Evolutionary conservation across 495 filamentous ascomycete species (phyloP).

Genomic region (Tuber borchii): DNA sequence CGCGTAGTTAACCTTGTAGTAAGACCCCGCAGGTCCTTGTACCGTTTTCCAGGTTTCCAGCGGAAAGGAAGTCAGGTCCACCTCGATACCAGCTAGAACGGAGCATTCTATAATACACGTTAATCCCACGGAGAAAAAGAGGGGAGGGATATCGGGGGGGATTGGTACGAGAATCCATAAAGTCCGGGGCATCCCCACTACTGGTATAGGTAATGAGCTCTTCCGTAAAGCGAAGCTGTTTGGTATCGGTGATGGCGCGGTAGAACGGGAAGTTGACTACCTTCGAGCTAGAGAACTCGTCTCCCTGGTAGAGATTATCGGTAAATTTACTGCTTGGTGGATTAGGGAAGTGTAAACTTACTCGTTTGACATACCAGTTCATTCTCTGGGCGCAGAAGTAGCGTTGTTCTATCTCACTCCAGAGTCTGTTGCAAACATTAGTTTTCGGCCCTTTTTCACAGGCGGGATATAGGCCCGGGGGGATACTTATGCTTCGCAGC

Average conservation of each 20-base stretch:
- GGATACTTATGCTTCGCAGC: neutral
- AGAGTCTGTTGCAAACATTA: neutral
- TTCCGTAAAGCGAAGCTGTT: neutral
- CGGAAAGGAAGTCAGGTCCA: neutral
- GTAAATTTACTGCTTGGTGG: neutral
- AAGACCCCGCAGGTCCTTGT: neutral
- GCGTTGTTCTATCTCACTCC: neutral
- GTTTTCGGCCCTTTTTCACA: neutral
- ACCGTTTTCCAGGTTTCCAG: neutral
- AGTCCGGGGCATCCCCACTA: neutral
- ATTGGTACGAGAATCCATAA: neutral
- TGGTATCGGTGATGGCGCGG: neutral
- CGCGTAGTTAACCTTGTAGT: neutral
- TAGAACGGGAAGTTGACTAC: neutral
- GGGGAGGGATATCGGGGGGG: neutral
- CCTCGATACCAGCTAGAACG: neutral
- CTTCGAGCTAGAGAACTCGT: neutral
- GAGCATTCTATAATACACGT: neutral
- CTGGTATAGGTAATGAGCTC: neutral
- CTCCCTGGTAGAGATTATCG: neutral
- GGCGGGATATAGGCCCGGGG: neutral
- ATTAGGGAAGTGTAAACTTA: constrained; percentile 6
- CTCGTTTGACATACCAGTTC: constrained; percentile 29
- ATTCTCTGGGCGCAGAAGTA: constrained; percentile 6
- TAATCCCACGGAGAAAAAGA: neutral